Evolutionary conservation across 2,329 filamentous ascomycete species (phyloP).

Genomic region (Fusarium verticillioides): DNA sequence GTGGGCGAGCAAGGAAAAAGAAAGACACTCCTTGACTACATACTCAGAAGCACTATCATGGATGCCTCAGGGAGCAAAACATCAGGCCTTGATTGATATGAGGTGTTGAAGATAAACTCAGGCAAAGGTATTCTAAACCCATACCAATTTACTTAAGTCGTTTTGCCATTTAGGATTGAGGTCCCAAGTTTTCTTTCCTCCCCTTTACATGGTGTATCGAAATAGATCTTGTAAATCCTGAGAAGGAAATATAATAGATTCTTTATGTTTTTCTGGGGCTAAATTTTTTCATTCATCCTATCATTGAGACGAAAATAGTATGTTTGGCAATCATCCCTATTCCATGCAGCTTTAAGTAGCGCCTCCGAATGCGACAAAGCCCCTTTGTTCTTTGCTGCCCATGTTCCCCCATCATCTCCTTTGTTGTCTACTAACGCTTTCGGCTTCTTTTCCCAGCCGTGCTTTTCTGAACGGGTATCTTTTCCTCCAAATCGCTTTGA

Average conservation of each 20-base stretch:
- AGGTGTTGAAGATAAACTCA: not conserved
- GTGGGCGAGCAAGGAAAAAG: not conserved
- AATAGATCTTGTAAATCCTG: not conserved
- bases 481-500: conserved; percentile 66
- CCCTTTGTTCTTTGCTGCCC: conserved; percentile 27
- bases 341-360: conserved; percentile 27
- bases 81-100: not conserved
- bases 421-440: conserved; percentile 46
- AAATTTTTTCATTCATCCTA: conserved; percentile 8
- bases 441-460: conserved; percentile 52
- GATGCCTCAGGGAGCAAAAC: not conserved
- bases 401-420: conserved; percentile 1
- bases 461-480: conserved; percentile 53
- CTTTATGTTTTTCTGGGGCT: not conserved
- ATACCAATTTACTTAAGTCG: not conserved
- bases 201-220: not conserved
- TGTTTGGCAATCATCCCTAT: conserved; percentile 19
- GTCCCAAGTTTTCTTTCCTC: not conserved
- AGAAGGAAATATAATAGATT: not conserved
- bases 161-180: not conserved
- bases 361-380: conserved; percentile 23
- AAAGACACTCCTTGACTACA: not conserved
- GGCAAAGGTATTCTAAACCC: not conserved
- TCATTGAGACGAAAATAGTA: conserved; percentile 10
- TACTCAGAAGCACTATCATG: not conserved